phyloP scores from a whole-genome alignment of 495 filamentous ascomycete species.

The Penicillium ucsense region DNA sequence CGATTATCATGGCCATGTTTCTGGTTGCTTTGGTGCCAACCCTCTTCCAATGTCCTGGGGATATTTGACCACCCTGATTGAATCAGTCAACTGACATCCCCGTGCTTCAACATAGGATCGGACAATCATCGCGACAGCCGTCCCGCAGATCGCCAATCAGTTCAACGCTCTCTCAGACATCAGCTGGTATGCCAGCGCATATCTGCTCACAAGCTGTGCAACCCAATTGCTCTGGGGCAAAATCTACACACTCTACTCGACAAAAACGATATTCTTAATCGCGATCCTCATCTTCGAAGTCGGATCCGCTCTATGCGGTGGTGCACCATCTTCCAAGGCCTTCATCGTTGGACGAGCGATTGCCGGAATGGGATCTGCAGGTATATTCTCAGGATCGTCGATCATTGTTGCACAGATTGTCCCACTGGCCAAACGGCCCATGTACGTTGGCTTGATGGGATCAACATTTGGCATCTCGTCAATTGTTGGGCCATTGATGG shows the following conservation, averaged over 20 bases:
- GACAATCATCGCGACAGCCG: constrained; percentile 63
- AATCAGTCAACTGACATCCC: background rate
- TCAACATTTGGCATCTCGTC: constrained; percentile 47
- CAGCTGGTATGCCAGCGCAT: constrained; percentile 46
- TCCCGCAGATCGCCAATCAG: constrained; percentile 57
- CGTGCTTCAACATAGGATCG: constrained; percentile 26
- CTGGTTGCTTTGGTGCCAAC: constrained; percentile 1
- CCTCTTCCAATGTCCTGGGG: background rate
- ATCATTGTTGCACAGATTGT: constrained; percentile 48
- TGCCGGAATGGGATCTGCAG: constrained; percentile 43
- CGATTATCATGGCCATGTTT: background rate
- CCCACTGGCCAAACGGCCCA: constrained; percentile 44
- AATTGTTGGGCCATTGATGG: constrained; percentile 32
- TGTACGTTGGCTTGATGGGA: constrained; percentile 39
- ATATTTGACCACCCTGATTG: background rate
- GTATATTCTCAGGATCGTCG: constrained; percentile 41
- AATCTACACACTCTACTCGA: constrained; percentile 53
- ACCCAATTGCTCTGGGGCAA: constrained; percentile 46
- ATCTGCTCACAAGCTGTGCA: constrained; percentile 37
- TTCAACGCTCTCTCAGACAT: constrained; percentile 55
- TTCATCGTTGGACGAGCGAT: constrained; percentile 57
- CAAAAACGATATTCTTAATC: constrained; percentile 47
- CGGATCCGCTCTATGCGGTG: constrained; percentile 61
- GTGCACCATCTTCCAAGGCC: constrained; percentile 54
- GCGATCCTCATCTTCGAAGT: constrained; percentile 52